Percentiles rank a stretch among this genome's conserved stretches.
phyloP scores from a whole-genome alignment of 495 filamentous ascomycete species.

The Tuber umbilicatum region DNA sequence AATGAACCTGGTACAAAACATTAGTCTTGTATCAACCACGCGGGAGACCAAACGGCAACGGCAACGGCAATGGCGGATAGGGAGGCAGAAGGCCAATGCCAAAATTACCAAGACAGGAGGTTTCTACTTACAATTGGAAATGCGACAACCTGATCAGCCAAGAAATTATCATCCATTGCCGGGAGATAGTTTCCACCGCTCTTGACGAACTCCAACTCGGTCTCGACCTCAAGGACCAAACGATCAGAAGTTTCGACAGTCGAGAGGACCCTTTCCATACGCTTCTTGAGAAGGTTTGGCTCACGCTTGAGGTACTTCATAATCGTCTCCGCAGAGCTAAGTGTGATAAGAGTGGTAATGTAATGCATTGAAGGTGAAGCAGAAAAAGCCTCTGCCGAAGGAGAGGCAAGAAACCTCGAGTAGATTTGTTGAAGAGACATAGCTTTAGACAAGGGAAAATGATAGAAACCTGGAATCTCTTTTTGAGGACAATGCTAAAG shows the following conservation, averaged over 20 bases:
- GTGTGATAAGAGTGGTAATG: slow-evolving; percentile 75
- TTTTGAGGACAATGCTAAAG: slow-evolving; percentile 4
- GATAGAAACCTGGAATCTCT: slow-evolving; percentile 5
- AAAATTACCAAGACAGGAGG: slow-evolving; percentile 2
- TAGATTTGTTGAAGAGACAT: slow-evolving; percentile 68
- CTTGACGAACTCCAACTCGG: slow-evolving; percentile 69
- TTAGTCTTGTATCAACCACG: slow-evolving; percentile 19
- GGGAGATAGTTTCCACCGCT: slow-evolving; percentile 86
- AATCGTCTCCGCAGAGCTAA: slow-evolving; percentile 63
- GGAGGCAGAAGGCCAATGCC: slow-evolving; percentile 2
- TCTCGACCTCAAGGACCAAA: slow-evolving; percentile 71
- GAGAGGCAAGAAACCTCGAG: slow-evolving; percentile 67
- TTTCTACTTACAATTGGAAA: slow-evolving; percentile 67
- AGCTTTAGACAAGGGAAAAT: slow-evolving; percentile 26
- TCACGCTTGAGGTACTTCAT: slow-evolving; percentile 67
- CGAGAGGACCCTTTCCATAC: slow-evolving; percentile 64
- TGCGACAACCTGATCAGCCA: slow-evolving; percentile 71
- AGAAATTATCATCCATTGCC: slow-evolving; percentile 85
- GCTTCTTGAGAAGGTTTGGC: slow-evolving; percentile 65
- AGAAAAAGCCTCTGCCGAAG: slow-evolving; percentile 59
- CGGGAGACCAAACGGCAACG: slow-evolving; percentile 3
- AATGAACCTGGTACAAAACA: slow-evolving; percentile 60
- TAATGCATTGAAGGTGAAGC: slow-evolving; percentile 75
- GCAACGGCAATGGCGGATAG: slow-evolving; percentile 11
- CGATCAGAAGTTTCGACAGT: slow-evolving; percentile 63